Conservation (phyloP, 768 basidiomycete species). For the Mycena metata region DNA sequence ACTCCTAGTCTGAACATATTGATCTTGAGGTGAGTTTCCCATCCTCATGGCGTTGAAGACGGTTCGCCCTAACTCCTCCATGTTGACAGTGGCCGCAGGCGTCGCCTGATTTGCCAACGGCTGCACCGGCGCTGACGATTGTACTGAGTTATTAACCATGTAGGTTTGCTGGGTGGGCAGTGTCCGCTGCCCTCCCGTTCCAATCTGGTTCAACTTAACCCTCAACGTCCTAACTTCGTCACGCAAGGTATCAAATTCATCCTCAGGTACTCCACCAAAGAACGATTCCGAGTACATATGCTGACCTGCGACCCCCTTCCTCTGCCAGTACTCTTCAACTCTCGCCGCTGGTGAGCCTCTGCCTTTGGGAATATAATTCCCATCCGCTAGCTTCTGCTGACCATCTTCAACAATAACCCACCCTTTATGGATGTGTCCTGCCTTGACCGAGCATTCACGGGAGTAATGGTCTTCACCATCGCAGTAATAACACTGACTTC, state of each 20-base stretch:
- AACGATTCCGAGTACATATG: too few relatives aligned
- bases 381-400: too few relatives aligned
- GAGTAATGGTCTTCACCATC: slow-evolving; percentile 18
- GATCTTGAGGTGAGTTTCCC: background rate
- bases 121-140: background rate
- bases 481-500: slow-evolving; percentile 5
- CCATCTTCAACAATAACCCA: too few relatives aligned
- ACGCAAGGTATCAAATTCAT: slow-evolving; percentile 6
- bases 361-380: too few relatives aligned
- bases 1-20: slow-evolving; percentile 12
- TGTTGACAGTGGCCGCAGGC: background rate
- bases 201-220: slow-evolving; percentile 19
- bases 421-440: too few relatives aligned
- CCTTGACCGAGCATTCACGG: background rate
- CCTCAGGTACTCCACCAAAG: too few relatives aligned
- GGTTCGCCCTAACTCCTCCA: slow-evolving; percentile 1
- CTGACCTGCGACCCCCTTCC: too few relatives aligned
- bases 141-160: background rate
- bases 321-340: too few relatives aligned
- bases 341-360: too few relatives aligned
- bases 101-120: background rate
- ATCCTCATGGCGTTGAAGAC: background rate
- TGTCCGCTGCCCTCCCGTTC: background rate
- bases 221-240: slow-evolving; percentile 26
- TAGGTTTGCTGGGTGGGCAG: too few relatives aligned